Evolutionary conservation across 495 filamentous ascomycete species (phyloP).

Genomic region (Penicillium arizonense): DNA sequence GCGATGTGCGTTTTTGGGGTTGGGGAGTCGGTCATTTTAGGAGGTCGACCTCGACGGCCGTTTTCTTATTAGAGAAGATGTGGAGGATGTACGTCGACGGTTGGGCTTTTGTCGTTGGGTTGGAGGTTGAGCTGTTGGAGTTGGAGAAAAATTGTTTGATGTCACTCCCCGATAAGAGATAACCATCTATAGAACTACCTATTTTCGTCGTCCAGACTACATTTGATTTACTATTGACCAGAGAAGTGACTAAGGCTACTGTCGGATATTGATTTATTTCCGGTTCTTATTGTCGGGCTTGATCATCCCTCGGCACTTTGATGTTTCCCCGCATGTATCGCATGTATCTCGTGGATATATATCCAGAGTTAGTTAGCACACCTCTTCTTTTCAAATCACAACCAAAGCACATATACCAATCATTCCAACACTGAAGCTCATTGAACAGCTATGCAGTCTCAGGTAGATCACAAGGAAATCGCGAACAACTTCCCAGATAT

Average conservation of each 20-base stretch:
- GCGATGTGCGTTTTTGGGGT: constrained; percentile 50
- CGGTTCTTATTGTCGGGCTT: no score
- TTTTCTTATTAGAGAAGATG: not conserved
- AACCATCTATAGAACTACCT: not conserved
- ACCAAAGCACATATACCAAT: no score
- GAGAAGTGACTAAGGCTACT: no score
- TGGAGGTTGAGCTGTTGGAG: constrained; percentile 9
- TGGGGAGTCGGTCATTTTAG: constrained; percentile 30
- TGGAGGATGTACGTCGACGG: not conserved
- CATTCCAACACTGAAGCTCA: no score
- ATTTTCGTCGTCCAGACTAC: no score
- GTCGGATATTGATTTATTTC: no score
- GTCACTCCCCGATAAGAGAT: constrained; percentile 26
- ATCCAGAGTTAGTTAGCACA: not conserved
- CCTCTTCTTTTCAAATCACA: no score
- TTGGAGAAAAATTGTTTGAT: constrained; percentile 23
- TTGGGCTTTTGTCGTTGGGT: not conserved
- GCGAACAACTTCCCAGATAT: constrained; percentile 25
- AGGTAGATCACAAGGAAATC: not conserved
- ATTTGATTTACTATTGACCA: not conserved
- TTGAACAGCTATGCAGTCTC: not conserved
- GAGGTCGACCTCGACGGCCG: not conserved
- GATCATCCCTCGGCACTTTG: constrained; percentile 11
- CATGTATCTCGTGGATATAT: constrained; percentile 6
- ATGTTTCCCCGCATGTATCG: constrained; percentile 20